phyloP scores from a whole-genome alignment of 2,329 filamentous ascomycete species.

The Botryosphaeria agaves region DNA sequence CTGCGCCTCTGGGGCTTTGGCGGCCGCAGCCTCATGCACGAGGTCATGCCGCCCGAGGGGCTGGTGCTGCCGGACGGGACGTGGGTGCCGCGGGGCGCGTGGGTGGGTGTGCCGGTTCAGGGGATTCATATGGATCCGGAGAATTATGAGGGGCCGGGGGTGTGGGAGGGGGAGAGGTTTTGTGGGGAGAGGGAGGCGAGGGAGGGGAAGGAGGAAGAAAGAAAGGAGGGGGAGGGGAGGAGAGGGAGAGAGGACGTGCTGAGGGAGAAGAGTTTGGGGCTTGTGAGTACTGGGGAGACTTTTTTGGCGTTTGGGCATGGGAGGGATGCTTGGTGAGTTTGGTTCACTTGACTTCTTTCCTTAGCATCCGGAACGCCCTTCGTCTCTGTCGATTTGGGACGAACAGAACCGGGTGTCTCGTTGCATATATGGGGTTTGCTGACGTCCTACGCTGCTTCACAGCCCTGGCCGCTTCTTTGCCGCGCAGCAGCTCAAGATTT shows the following conservation, averaged over 20 bases:
- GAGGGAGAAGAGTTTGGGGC: constrained; percentile 3
- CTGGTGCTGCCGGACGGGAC: constrained; percentile 10
- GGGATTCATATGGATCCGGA: constrained; percentile 13
- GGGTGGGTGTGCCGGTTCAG: constrained; percentile 6
- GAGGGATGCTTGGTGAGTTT: constrained; percentile 10
- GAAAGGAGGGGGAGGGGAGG: constrained; percentile 1
- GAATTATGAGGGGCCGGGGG: constrained; percentile 10
- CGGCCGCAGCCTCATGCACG: constrained; percentile 7
- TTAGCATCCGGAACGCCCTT: too few relatives aligned
- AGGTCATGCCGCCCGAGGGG: constrained; percentile 11
- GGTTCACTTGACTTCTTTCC: neutral
- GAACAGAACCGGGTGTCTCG: too few relatives aligned
- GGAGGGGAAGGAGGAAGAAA: too few relatives aligned
- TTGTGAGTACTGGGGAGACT: constrained; percentile 11
- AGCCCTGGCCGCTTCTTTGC: constrained; percentile 28
- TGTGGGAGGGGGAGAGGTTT: constrained; percentile 16
- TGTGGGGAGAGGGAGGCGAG: constrained; percentile 8
- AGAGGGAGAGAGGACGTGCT: too few relatives aligned
- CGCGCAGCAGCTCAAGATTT: constrained; percentile 27
- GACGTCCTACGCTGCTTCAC: neutral
- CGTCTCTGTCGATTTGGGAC: too few relatives aligned
- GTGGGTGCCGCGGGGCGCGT: constrained; percentile 8
- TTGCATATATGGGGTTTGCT: too few relatives aligned
- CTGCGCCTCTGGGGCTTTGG: constrained; percentile 12
- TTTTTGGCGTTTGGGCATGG: constrained; percentile 14